phyloP scores from a whole-genome alignment of 345 rosid species.

The Microcos paniculata region DNA sequence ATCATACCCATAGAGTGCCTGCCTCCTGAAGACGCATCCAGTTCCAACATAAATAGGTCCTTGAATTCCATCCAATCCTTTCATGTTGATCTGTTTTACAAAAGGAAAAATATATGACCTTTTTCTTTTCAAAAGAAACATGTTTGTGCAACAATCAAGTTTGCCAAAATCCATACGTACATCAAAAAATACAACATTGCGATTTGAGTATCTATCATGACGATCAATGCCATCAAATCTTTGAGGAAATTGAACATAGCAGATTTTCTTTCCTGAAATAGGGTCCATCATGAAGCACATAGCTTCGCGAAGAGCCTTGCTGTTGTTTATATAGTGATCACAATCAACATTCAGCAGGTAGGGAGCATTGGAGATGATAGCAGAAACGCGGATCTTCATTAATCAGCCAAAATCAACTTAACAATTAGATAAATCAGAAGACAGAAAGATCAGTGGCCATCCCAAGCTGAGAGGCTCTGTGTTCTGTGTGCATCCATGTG shows the following conservation, averaged over 20 bases:
- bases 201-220: slow-evolving; percentile 76
- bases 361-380: slow-evolving; percentile 75
- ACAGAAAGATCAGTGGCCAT: neutral
- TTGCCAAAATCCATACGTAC: slow-evolving; percentile 37
- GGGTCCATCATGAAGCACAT: slow-evolving; percentile 95
- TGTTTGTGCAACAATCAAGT: neutral
- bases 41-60: slow-evolving; percentile 97
- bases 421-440: slow-evolving; percentile 13
- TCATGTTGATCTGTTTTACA: slow-evolving; percentile 79
- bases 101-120: slow-evolving; percentile 1
- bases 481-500: neutral
- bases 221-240: slow-evolving; percentile 82
- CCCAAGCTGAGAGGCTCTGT: neutral
- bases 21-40: slow-evolving; percentile 91
- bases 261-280: slow-evolving; percentile 66
- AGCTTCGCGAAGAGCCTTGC: slow-evolving; percentile 80
- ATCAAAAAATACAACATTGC: slow-evolving; percentile 80
- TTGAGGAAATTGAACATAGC: slow-evolving; percentile 87
- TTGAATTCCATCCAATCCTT: slow-evolving; percentile 90
- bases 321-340: slow-evolving; percentile 84
- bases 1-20: slow-evolving; percentile 80
- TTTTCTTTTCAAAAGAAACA: neutral
- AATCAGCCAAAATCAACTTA: slow-evolving; percentile 8
- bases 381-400: slow-evolving; percentile 66
- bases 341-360: slow-evolving; percentile 78